Evolutionary conservation across 345 rosid species (phyloP), one percentile per base, ranked within the genome.

Genomic region (Citrus australasica): DNA sequence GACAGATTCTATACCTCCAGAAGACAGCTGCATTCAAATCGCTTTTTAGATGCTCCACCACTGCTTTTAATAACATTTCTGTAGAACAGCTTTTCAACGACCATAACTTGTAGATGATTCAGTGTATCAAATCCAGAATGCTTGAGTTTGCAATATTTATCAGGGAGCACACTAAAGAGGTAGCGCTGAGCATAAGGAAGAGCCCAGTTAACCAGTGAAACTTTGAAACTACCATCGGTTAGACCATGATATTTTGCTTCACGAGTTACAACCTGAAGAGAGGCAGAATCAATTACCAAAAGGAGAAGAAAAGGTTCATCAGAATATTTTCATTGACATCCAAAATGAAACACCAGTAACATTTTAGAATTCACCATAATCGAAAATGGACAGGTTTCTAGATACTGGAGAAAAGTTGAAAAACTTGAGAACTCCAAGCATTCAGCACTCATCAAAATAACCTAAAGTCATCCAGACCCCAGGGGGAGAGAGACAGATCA

Each of bases 181-280:
- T 92, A 96, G 67, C 99, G 95, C 80, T 96, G 99, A 58, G 97
- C 95, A 89, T 89, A 94, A 76, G 99, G 97, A 76, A 96, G 93
- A 74, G 88, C 88, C 99, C 99, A 96, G 80, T 92, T 86, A 76
- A 94, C 78, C 78, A 96, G 80, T 73, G 91, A 86, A 75, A 87
- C 84, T 80, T 85, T 86, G 67, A 81, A 82, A 79, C 84, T 81
- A 78, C 84, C 76, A 78, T 90, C 95, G 69, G 76, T 73, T 82
- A 33, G 84, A 78, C 94, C 90, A 82, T 84, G 67, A 79, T 81
- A 88, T 78, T 81, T 87, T 11, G 97, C 95, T 85, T 93, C 92
- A 71, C 94, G 93, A 76, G 87, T 90, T 82, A 92, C 90, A 30
- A 91, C 88, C 99, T 95, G 87, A 69, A 80, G 35, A 74, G 63